Base-by-base conservation (phyloP, 148 eudicot species). In the Rhododendron ovatum region DNA sequence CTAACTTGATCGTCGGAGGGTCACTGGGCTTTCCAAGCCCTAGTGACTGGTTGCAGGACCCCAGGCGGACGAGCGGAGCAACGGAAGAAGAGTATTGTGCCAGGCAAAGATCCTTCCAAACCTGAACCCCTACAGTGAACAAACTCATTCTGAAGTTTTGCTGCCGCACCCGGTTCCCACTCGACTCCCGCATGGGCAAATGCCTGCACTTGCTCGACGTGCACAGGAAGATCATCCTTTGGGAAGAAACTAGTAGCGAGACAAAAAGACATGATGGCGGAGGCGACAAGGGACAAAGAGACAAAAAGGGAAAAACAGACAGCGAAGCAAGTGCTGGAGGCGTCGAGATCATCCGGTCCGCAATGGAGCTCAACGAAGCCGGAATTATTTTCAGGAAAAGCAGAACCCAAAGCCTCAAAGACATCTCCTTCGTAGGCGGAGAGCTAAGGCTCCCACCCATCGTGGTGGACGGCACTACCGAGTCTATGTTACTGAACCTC, bases 281-380 rank as follows among this genome's bases (percentile, higher is more conserved):
- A 41, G 43, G 43, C 43, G 43, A 41, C 43, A 41, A 41, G 43
- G 7, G 43, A 41, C 7, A 41, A 41, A 41, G 5, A 5, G 43
- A 41, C 43, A 41, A 41, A 41, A 41, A 41, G 43, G 5, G 43
- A 41, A 39, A 39, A 39, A 39, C 41, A 39, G 41, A 39, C 41
- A 39, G 5, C 41, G 18, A 14, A 53, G 5, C 12, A 0, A 78
- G 28, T n/a, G 1, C 3, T 41, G 7, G 43, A 0, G 83, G 59
- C 1, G 86, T 87, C 14, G 86, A 85, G 82, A 86, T 89, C 75
- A 75, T 91, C 71, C 85, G 91, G 14, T 91, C 93, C 0, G 91
- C 91, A 26, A 57, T 75, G 22, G 91, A 88, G 88, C 82, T 91
- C 13, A 7, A 89, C 15, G 93, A 91, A 77, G 92, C 93, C 11